A percentile compares a stretch with the other conserved stretches of the same genome.
Conservation (phyloP, 495 filamentous ascomycete genomes). For the Podospora conica region DNA sequence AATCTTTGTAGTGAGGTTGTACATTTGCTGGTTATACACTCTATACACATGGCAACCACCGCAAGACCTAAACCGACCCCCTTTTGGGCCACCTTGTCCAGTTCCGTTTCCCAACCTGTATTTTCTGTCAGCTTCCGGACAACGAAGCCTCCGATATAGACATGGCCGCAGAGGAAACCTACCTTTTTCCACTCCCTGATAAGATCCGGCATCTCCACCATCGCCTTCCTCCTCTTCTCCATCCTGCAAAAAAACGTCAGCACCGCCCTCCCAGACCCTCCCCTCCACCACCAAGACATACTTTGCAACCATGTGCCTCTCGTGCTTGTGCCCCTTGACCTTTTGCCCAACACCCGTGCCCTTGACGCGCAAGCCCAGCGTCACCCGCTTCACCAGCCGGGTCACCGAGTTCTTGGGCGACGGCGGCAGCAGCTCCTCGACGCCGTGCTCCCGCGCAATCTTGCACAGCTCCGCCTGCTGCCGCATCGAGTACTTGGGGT, state of each 20-base stretch:
- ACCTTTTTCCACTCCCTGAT: conserved; percentile 92
- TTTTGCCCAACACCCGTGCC: conserved; percentile 87
- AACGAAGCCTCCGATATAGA: not conserved
- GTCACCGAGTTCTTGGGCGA: conserved; percentile 69
- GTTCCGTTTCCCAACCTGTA: conserved; percentile 71
- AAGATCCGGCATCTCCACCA: conserved; percentile 88
- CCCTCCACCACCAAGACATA: conserved; percentile 33
- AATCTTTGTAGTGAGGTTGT: conserved; percentile 15
- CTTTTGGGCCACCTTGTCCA: conserved; percentile 86
- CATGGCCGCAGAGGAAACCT: conserved; percentile 16
- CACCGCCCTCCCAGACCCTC: not conserved
- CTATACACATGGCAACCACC: conserved; percentile 9
- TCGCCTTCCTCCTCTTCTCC: conserved; percentile 83
- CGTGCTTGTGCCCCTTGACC: conserved; percentile 91
- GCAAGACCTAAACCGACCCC: no score
- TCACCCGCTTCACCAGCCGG: conserved; percentile 56
- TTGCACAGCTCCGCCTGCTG: conserved; percentile 90
- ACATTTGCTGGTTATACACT: conserved; percentile 24
- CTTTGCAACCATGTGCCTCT: conserved; percentile 75
- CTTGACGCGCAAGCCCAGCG: conserved; percentile 73
- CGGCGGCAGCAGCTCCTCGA: conserved; percentile 76
- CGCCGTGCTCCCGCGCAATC: conserved; percentile 68
- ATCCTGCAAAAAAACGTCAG: conserved; percentile 47
- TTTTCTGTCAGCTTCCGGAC: not conserved
- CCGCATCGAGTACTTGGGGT: conserved; percentile 73